Evolutionary conservation across 2,329 filamentous ascomycete species (phyloP).

Genomic region (Arthroderma uncinatum): DNA sequence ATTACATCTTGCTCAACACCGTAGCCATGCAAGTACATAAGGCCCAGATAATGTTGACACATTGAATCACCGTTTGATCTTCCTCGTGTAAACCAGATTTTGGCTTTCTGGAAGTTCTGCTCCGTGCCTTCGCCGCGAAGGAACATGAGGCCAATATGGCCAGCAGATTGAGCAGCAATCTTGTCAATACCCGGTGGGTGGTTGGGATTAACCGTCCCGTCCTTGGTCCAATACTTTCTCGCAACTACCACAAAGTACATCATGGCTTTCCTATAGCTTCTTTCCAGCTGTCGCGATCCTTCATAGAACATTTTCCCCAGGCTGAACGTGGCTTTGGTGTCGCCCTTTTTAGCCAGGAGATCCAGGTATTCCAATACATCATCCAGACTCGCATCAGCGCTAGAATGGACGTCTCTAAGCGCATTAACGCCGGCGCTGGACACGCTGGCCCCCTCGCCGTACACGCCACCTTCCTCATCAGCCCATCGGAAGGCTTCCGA

Average conservation of each 20-base stretch:
- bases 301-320: constrained; percentile 82
- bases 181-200: constrained; percentile 62
- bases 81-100: constrained; percentile 74
- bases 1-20: constrained; percentile 59
- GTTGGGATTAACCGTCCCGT: constrained; percentile 62
- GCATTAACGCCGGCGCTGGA: constrained; percentile 78
- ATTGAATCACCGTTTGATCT: constrained; percentile 64
- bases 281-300: constrained; percentile 62
- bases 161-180: constrained; percentile 69
- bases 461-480: constrained; percentile 83
- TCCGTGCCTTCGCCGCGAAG: constrained; percentile 73
- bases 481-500: constrained; percentile 74
- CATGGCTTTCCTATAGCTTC: constrained; percentile 62
- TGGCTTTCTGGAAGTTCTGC: constrained; percentile 65
- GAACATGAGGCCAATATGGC: constrained; percentile 80
- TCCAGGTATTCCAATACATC: constrained; percentile 93
- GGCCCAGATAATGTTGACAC: constrained; percentile 70
- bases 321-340: constrained; percentile 76
- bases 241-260: constrained; percentile 73
- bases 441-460: constrained; percentile 87
- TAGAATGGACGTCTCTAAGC: constrained; percentile 60
- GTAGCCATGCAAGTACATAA: constrained; percentile 73
- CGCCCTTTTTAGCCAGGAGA: constrained; percentile 78
- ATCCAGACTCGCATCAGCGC: constrained; percentile 76
- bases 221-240: constrained; percentile 68